Evolutionary conservation across 495 filamentous ascomycete species (phyloP).

Genomic region (Aspergillus wentii): DNA sequence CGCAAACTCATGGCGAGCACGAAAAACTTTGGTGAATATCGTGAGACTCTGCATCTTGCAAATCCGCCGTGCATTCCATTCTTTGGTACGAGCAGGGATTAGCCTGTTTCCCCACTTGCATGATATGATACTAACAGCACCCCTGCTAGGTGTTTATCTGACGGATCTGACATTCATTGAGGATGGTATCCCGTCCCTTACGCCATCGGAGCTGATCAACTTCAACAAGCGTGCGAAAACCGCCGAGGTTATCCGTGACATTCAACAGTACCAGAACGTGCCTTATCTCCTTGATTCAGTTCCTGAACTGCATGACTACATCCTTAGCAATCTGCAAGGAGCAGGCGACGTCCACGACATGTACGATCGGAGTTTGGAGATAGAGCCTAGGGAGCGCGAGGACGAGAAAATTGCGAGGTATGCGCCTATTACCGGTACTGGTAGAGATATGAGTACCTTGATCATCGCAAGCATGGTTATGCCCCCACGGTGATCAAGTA

Average conservation of each 20-base stretch:
- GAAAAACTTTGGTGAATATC: slow-evolving; percentile 96
- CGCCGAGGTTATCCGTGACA: slow-evolving; percentile 94
- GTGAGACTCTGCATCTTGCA: slow-evolving; percentile 84
- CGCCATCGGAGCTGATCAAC: slow-evolving; percentile 93
- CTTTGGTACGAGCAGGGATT: slow-evolving; percentile 63
- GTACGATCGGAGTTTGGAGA: slow-evolving; percentile 90
- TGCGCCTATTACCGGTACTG: slow-evolving; percentile 28
- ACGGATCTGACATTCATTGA: slow-evolving; percentile 99
- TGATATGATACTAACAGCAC: slow-evolving; percentile 9
- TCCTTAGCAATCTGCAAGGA: slow-evolving; percentile 87
- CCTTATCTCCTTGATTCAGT: slow-evolving; percentile 88
- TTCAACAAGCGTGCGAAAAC: slow-evolving; percentile 98
- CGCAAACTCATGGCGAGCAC: slow-evolving; percentile 93
- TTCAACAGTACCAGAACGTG: slow-evolving; percentile 96
- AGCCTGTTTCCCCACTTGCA: not conserved
- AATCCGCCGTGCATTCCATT: slow-evolving; percentile 98
- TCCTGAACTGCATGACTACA: slow-evolving; percentile 92
- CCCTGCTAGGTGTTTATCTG: slow-evolving; percentile 75
- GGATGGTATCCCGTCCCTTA: slow-evolving; percentile 93
- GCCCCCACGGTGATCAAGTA: slow-evolving; percentile 28
- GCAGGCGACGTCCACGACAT: slow-evolving; percentile 97
- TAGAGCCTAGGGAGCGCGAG: slow-evolving; percentile 92
- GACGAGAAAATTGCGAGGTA: slow-evolving; percentile 91
- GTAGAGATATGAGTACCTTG: slow-evolving; percentile 33
- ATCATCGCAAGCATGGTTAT: slow-evolving; percentile 31